A percentile compares a stretch with the other conserved stretches of the same genome.
Evolutionary conservation across 352 stramenopile species (phyloP).

Genomic region (Phytophthora tentaculata): DNA sequence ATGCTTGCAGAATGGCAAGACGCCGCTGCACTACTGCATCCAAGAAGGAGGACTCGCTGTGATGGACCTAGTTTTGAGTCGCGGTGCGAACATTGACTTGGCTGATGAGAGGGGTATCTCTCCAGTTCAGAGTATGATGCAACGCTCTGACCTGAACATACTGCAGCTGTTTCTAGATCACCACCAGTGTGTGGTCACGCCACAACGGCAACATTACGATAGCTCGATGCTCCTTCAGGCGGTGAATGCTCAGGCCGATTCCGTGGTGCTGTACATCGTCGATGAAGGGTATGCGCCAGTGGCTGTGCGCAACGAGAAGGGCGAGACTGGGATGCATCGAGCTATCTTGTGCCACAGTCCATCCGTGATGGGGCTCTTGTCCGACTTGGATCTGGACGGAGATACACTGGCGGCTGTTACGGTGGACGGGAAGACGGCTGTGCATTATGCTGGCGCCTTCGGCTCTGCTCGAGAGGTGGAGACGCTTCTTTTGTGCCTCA

Average conservation of each 20-base stretch:
- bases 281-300: slow-evolving; percentile 31
- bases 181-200: slow-evolving; percentile 26
- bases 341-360: slow-evolving; percentile 4
- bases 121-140: slow-evolving; percentile 11
- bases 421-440: slow-evolving; percentile 4
- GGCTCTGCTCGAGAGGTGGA: slow-evolving; percentile 21
- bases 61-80: slow-evolving; percentile 29
- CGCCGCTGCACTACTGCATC: slow-evolving; percentile 35
- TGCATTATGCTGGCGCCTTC: slow-evolving; percentile 27
- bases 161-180: slow-evolving; percentile 45
- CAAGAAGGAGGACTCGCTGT: slow-evolving; percentile 32
- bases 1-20: slow-evolving; percentile 24
- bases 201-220: slow-evolving; percentile 24
- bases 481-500: slow-evolving; percentile 1
- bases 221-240: slow-evolving; percentile 19
- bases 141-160: slow-evolving; percentile 17
- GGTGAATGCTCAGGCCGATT: slow-evolving; percentile 4
- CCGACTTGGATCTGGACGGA: slow-evolving; percentile 18
- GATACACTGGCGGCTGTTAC: slow-evolving; percentile 9
- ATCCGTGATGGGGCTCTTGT: slow-evolving; percentile 20
- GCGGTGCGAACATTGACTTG: slow-evolving; percentile 25
- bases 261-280: slow-evolving; percentile 24
- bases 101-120: slow-evolving; percentile 20
- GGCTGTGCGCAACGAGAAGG: not conserved
- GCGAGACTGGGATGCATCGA: slow-evolving; percentile 31